Evolutionary conservation across 768 basidiomycete genomes (phyloP).

Genomic region (Rossbeevera mucosa): DNA sequence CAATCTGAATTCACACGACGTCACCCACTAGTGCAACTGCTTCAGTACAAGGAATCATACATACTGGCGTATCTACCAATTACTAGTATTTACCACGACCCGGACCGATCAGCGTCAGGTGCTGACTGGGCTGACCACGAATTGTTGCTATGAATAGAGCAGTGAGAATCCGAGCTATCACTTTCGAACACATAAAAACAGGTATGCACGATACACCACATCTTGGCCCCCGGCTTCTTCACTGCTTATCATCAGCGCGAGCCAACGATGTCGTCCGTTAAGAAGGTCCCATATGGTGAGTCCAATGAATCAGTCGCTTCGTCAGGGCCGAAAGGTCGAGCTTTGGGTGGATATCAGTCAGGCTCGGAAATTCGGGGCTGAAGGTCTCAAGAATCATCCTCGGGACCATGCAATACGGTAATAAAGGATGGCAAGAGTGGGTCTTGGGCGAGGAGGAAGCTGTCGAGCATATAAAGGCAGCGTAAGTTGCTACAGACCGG

Average conservation of each 20-base stretch:
- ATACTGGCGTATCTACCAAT: too few species aligned
- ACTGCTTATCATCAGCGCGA: background rate
- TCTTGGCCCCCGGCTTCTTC: background rate
- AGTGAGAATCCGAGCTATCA: slow-evolving; percentile 8
- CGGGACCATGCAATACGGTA: slow-evolving; percentile 45
- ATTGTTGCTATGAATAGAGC: slow-evolving; percentile 14
- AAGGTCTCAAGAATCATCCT: slow-evolving; percentile 50
- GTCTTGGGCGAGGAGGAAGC: slow-evolving; percentile 44
- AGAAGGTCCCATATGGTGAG: slow-evolving; percentile 34
- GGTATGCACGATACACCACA: background rate
- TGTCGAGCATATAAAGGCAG: slow-evolving; percentile 44
- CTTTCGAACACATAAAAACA: background rate
- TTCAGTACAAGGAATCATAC: too few species aligned
- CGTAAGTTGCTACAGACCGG: slow-evolving; percentile 27
- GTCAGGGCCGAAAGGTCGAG: background rate
- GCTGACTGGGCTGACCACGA: background rate
- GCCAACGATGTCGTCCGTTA: slow-evolving; percentile 18
- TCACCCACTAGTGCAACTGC: too few species aligned
- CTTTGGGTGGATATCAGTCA: slow-evolving; percentile 22
- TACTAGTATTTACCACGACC: too few species aligned
- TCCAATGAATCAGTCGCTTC: background rate
- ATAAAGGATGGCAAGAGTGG: slow-evolving; percentile 51
- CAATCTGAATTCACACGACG: slow-evolving; percentile 17
- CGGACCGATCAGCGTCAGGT: slow-evolving; percentile 3
- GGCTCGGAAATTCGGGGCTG: slow-evolving; percentile 44